A percentile compares a stretch with the other conserved stretches of the same genome.
Conservation (phyloP, 2,329 filamentous ascomycete species). For the Colletotrichum sp. region DNA sequence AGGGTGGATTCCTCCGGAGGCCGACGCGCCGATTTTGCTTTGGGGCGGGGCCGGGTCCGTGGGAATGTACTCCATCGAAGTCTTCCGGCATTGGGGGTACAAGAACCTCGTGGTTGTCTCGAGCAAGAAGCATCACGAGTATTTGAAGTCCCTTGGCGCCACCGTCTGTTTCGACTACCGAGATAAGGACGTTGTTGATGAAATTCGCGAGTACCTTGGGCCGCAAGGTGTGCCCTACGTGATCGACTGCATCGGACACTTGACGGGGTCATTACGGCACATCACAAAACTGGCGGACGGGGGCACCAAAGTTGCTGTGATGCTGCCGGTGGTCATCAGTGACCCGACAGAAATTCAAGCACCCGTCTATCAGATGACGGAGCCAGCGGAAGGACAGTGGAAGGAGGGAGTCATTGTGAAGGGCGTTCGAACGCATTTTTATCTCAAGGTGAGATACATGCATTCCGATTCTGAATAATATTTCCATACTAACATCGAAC, state of each 20-base stretch:
- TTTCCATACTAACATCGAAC: not conserved
- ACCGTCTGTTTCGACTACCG: conserved; percentile 53
- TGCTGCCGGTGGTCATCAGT: conserved; percentile 64
- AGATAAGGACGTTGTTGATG: conserved; percentile 37
- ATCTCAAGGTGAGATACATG: conserved; percentile 45
- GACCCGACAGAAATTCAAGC: conserved; percentile 51
- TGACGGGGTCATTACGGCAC: conserved; percentile 49
- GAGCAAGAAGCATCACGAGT: conserved; percentile 49
- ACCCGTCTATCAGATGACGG: conserved; percentile 62
- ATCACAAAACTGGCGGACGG: conserved; percentile 54
- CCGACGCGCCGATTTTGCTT: conserved; percentile 47
- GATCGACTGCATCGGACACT: conserved; percentile 61
- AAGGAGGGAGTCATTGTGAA: conserved; percentile 53
- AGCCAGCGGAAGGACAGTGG: conserved; percentile 48
- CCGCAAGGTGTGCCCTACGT: conserved; percentile 44
- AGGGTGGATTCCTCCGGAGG: conserved; percentile 38
- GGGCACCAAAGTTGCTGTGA: conserved; percentile 59
- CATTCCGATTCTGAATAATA: not conserved
- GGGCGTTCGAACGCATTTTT: conserved; percentile 63
- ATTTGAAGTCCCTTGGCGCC: conserved; percentile 49
- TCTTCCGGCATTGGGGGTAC: conserved; percentile 59
- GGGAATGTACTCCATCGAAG: conserved; percentile 54
- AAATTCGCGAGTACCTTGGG: conserved; percentile 33
- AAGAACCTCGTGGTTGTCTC: conserved; percentile 53
- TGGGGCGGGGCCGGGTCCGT: conserved; percentile 61